Evolutionary conservation across 2,329 filamentous ascomycete genomes (phyloP).

Genomic region (Aspergillus ochraceus): DNA sequence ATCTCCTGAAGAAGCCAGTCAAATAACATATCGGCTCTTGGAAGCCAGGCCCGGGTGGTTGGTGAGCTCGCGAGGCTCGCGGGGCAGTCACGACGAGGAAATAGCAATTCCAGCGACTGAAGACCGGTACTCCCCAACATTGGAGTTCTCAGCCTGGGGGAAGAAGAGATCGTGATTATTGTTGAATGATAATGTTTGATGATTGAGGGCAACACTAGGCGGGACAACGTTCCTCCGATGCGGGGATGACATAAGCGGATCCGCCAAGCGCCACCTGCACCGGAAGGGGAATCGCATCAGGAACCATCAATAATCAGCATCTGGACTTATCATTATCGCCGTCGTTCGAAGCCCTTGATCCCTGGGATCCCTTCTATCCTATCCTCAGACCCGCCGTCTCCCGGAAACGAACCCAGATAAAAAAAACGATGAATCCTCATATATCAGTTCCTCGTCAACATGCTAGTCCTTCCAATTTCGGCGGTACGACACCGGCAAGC

Average conservation of each 20-base stretch:
- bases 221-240: neutral
- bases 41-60: too few species aligned
- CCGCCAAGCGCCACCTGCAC: neutral
- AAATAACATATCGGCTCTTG: too few species aligned
- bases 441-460: conserved; percentile 61
- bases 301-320: neutral
- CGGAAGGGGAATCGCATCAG: neutral
- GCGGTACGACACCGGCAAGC: conserved; percentile 49
- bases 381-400: too few species aligned
- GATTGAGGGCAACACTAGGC: neutral
- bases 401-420: neutral
- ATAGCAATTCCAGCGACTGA: too few species aligned
- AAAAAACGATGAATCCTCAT: conserved; percentile 56
- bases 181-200: too few species aligned
- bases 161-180: too few species aligned
- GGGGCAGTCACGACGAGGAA: too few species aligned
- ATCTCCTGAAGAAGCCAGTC: too few species aligned
- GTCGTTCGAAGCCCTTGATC: neutral
- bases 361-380: neutral
- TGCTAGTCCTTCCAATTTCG: conserved; percentile 54
- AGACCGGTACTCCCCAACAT: too few species aligned
- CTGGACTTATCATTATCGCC: neutral
- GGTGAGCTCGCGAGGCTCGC: too few species aligned
- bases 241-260: neutral
- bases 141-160: too few species aligned